Evolutionary conservation across 2,329 filamentous ascomycete species (phyloP), one percentile per base, ranked within the genome.

Genomic region (Xylaria multiplex): DNA sequence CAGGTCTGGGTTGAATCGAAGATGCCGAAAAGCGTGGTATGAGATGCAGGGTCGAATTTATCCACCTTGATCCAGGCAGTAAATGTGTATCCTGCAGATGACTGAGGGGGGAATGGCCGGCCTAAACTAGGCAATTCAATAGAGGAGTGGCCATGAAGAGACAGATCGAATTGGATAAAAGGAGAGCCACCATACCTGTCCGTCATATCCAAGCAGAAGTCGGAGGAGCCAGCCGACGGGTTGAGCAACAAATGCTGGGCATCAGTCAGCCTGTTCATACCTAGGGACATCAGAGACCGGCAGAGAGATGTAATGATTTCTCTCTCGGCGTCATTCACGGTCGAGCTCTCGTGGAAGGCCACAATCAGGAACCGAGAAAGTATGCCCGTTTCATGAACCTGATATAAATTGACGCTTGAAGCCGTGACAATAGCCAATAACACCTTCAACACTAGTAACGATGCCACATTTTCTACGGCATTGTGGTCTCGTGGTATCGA

Each of bases 21-120:
- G 8, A 96, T 93, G 30, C 96, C 96, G 77, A 99, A 99, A 14
- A 99, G 86, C 0, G 96, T 99, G 0, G 96, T 99, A 77, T 99
- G 96, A 16, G 91, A 90, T 52, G 88, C 87, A 5, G 87, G 82
- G 77, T 99, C 96, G 77, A 96, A 98, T 46, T 88, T 84, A 77
- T 98, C 94, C 66, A 99, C 88, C 22, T 91, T 89, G 56, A 97
- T 86, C 96, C 96, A 99, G 0, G 93, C 88, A 52, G 92, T 88
- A 67, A 99, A 91, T 0, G 93, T 97, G 80, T 98, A 99, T 22
- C 96, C 96, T n/a, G 85, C 83, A 9, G 90, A 87, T 19, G 90
- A 88, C 61, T 88, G 85, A 1, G 96, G 93, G 11, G 96, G 96
- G 73, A 99, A 99, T 1, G 88, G 81, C 37, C 92, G 89, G 6